Evolutionary conservation across 208 protist genomes (phyloP).

Genomic region (Trypanosoma melophagium): DNA sequence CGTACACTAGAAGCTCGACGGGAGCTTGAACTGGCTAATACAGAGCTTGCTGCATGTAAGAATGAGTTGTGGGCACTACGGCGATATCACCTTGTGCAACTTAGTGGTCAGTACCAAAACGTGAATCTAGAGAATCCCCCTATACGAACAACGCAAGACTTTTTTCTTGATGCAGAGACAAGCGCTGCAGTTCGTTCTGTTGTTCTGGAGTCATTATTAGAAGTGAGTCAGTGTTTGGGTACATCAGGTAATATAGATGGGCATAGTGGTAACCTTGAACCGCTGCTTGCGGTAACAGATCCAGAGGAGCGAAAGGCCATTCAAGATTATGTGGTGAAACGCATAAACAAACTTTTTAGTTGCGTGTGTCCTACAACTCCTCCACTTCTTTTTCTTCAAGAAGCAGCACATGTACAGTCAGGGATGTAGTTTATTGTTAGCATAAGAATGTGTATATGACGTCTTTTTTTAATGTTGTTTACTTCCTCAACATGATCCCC

Average conservation of each 20-base stretch:
- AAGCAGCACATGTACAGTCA: slow-evolving; percentile 19
- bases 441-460: too few relatives aligned
- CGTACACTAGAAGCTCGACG: slow-evolving; percentile 33
- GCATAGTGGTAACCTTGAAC: slow-evolving; percentile 16
- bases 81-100: slow-evolving; percentile 57
- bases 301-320: slow-evolving; percentile 48
- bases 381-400: slow-evolving; percentile 29
- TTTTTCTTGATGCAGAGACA: slow-evolving; percentile 57
- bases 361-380: slow-evolving; percentile 53
- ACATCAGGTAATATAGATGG: slow-evolving; percentile 28
- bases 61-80: slow-evolving; percentile 45
- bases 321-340: slow-evolving; percentile 59
- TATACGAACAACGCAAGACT: slow-evolving; percentile 41
- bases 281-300: slow-evolving; percentile 31
- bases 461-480: too few relatives aligned
- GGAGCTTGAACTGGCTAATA: slow-evolving; percentile 42
- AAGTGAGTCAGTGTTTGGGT: slow-evolving; percentile 44
- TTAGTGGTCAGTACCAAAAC: slow-evolving; percentile 50
- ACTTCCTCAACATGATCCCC: too few relatives aligned
- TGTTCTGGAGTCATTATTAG: slow-evolving; percentile 51
- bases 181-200: slow-evolving; percentile 56
- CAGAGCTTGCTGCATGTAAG: slow-evolving; percentile 39
- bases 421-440: slow-evolving; percentile 4
- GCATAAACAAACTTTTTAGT: slow-evolving; percentile 65
- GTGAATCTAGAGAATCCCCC: slow-evolving; percentile 35